Evolutionary conservation across 306 rosid species (phyloP), one percentile per base, ranked within the genome.

Genomic region (Acacia acuminata): DNA sequence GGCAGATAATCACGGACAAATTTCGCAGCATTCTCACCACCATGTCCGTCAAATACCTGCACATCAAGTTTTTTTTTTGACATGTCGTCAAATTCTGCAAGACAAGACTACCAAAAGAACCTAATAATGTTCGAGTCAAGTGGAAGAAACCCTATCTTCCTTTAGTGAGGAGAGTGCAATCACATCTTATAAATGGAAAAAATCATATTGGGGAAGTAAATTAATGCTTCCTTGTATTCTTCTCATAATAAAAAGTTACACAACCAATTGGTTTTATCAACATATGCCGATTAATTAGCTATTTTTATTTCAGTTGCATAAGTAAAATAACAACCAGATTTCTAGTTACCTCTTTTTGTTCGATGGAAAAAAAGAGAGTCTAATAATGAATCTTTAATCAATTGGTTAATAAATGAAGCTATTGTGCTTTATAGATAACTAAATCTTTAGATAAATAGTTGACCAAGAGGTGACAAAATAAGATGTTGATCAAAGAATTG

Each of bases 11-110:
- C 98, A 2, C 99, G 90, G 44, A 92, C 99, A 77, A 90, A 93
- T 67, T 93, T 89, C 0, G 99, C 98, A 12, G 99, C 99, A 44
- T 79, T 87, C 75, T 93, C 85, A 70, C 99, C 99, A 60, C 90
- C 99, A 63, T 95, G 99, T 22, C 98, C 98, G 76, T 95, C 99
- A 80, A 95, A 95, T 67, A 95, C 97, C 99, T 95, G 80, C 81
- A 42, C 42, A 78, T 60, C 25, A 79, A 77, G 79, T 58, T 78
- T 73, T 76, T 73, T 76, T 55, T 56, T 56, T 72, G 16, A 73
- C 75, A 73, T 66, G 10, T 22, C 82, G 45, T 87, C 47, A 82
- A 51, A 30, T 50, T 78, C 10, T 15, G 43, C 51, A 44, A 45
- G 13, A 22, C 13, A 58, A 58, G 24, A 58, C 22, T 1, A 20